Conservation (phyloP, 2,329 filamentous ascomycete genomes). For the Hymenoscyphus fructigenus region DNA sequence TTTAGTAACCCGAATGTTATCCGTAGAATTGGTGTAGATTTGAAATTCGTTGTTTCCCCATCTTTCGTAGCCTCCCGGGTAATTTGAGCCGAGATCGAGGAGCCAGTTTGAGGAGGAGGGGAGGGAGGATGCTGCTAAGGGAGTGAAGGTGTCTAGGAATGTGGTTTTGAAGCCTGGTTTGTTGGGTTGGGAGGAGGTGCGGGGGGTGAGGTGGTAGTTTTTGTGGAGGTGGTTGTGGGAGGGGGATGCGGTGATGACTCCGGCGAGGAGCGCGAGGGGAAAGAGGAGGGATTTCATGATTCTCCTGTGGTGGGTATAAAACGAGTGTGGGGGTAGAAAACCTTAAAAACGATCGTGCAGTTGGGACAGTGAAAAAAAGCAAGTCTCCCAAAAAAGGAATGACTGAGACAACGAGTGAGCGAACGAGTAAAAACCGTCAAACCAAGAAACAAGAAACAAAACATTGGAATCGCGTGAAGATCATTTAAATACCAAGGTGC, state of each 20-base stretch:
- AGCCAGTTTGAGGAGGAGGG: conserved; percentile 42
- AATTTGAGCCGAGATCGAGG: conserved; percentile 45
- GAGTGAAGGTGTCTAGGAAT: conserved; percentile 9
- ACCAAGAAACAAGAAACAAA: no score
- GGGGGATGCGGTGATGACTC: background rate
- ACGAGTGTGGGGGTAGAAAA: background rate
- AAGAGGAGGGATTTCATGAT: background rate
- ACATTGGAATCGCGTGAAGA: no score
- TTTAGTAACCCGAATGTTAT: conserved; percentile 44
- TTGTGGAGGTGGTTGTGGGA: background rate
- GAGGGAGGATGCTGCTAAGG: background rate
- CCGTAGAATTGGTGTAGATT: conserved; percentile 42
- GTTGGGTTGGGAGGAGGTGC: background rate
- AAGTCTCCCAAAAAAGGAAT: no score
- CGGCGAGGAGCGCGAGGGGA: background rate
- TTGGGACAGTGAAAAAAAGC: no score
- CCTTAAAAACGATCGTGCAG: background rate
- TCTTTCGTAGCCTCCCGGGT: conserved; percentile 45
- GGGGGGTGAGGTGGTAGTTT: background rate
- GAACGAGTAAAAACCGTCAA: no score
- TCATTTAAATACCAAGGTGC: no score
- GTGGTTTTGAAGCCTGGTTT: background rate
- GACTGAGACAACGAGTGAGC: no score
- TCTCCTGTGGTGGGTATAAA: background rate
- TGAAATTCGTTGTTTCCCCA: conserved; percentile 53